Conservation (phyloP, 495 filamentous ascomycete genomes). For the Beverwykella pulmonaria region DNA sequence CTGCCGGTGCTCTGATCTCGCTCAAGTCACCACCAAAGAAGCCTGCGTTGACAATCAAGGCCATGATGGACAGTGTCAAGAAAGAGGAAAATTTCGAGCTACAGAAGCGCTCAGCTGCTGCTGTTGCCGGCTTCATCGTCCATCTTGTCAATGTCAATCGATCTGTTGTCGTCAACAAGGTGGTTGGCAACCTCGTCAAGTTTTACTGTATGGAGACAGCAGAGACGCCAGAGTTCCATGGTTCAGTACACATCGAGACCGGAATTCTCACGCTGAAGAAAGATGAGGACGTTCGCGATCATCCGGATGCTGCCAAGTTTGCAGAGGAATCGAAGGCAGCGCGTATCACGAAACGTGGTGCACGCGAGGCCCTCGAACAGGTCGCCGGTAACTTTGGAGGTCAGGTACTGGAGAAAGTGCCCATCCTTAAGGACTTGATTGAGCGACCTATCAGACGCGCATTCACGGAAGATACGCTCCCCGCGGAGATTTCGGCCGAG, state of each 20-base stretch:
- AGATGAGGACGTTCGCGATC: conserved; percentile 93
- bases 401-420: conserved; percentile 74
- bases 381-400: conserved; percentile 75
- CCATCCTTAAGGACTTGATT: conserved; percentile 77
- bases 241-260: conserved; percentile 70
- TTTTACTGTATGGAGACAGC: conserved; percentile 97
- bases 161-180: conserved; percentile 83
- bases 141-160: conserved; percentile 77
- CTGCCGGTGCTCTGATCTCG: conserved; percentile 84
- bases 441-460: conserved; percentile 74
- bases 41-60: conserved; percentile 85
- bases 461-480: conserved; percentile 70
- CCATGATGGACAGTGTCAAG: conserved; percentile 97
- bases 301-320: conserved; percentile 84
- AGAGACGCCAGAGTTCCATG: conserved; percentile 91
- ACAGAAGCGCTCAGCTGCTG: conserved; percentile 82
- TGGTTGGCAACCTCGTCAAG: conserved; percentile 89
- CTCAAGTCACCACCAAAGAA: conserved; percentile 86
- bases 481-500: conserved; percentile 66
- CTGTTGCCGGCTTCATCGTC: conserved; percentile 80
- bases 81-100: conserved; percentile 88
- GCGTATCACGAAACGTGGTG: conserved; percentile 83
- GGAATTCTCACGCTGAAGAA: conserved; percentile 90
- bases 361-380: conserved; percentile 93
- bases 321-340: conserved; percentile 84